Evolutionary conservation across 805 yeast genomes (phyloP).

Genomic region (Wickerhamiella sorbophila): DNA sequence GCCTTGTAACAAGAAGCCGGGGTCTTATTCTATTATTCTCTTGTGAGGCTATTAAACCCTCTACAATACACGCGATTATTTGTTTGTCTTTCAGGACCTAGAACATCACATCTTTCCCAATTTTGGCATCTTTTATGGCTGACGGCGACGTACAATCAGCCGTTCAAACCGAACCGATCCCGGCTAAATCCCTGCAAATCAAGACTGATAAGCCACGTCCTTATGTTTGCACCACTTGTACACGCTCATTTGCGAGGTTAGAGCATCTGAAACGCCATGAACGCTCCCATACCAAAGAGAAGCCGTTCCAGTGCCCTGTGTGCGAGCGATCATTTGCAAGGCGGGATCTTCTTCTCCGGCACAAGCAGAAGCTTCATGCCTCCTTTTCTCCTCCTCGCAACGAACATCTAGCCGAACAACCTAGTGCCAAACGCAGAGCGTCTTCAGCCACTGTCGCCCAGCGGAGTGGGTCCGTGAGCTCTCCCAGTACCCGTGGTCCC

Average conservation of each 20-base stretch:
- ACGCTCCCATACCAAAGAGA: slow-evolving; percentile 87
- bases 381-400: slow-evolving; percentile 19
- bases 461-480: not conserved
- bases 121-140: too few species aligned
- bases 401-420: not conserved
- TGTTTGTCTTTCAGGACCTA: too few species aligned
- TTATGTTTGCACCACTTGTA: slow-evolving; percentile 76
- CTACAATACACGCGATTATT: too few species aligned
- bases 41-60: too few species aligned
- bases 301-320: slow-evolving; percentile 90
- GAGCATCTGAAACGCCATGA: slow-evolving; percentile 93
- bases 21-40: too few species aligned
- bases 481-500: not conserved
- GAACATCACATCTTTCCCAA: too few species aligned
- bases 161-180: slow-evolving; percentile 47
- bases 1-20: too few species aligned
- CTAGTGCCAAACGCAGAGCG: slow-evolving; percentile 1
- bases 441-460: not conserved
- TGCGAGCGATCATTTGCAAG: slow-evolving; percentile 95
- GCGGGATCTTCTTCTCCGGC: slow-evolving; percentile 56
- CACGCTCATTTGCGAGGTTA: slow-evolving; percentile 87
- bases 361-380: slow-evolving; percentile 81
- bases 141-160: slow-evolving; percentile 10
- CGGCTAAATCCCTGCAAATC: slow-evolving; percentile 68
- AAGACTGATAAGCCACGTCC: slow-evolving; percentile 93